These are phyloP conservation scores for Porphyrellus sp. DNA, from an alignment of 1,284 basidiomycete species.

Conservation along the genomic window DNA sequence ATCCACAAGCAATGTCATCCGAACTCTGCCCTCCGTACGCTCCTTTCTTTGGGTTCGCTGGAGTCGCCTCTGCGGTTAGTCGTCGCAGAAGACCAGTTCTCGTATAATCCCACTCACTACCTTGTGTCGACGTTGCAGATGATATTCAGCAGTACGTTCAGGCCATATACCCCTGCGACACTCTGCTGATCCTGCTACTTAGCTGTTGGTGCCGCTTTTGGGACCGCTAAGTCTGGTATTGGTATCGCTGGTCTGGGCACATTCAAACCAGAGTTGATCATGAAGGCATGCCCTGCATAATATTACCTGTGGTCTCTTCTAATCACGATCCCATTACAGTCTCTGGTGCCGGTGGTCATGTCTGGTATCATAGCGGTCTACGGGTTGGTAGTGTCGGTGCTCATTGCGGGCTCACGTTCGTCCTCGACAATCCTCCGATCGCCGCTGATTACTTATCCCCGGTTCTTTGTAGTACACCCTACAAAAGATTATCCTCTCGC, in stretches of 20 bases:
- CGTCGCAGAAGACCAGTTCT: neutral
- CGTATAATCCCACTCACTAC: constrained; percentile 13
- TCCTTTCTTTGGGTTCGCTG: constrained; percentile 84
- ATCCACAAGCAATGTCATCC: constrained; percentile 43
- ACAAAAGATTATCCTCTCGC: constrained; percentile 69
- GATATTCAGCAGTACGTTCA: constrained; percentile 78
- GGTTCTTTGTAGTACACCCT: constrained; percentile 52
- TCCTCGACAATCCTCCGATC: constrained; percentile 15
- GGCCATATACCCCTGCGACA: neutral
- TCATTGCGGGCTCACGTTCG: constrained; percentile 62
- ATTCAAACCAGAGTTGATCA: constrained; percentile 94
- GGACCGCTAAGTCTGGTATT: constrained; percentile 96
- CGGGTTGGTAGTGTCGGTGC: constrained; percentile 65
- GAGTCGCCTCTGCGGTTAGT: constrained; percentile 77
- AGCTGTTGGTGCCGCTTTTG: constrained; percentile 94
- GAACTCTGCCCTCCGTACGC: constrained; percentile 73
- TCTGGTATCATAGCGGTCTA: constrained; percentile 75
- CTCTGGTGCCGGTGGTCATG: constrained; percentile 54
- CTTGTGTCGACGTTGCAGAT: constrained; percentile 49
- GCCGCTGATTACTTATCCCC: constrained; percentile 8
- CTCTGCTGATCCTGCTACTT: constrained; percentile 16
- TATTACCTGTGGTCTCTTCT: neutral
- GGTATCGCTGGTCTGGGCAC: constrained; percentile 95
- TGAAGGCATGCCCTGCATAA: constrained; percentile 69
- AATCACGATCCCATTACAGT: constrained; percentile 20